These are phyloP conservation scores for Gliomastix tumulicola DNA, from an alignment of 2,329 filamentous ascomycete species.

Conservation along the genomic window DNA sequence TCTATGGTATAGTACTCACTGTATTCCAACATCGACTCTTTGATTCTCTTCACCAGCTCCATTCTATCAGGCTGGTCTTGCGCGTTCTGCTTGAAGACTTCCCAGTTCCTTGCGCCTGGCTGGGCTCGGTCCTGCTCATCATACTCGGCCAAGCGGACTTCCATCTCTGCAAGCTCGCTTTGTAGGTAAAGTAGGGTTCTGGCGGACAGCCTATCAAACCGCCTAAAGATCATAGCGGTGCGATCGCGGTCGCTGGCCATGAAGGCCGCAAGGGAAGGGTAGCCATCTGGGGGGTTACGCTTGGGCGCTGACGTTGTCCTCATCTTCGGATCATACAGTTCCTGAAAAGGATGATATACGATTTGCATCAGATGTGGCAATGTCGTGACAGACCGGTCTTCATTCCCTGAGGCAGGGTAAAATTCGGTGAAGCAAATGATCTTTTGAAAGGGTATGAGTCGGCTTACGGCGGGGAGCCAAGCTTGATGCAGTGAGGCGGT, in stretches of 20 bases:
- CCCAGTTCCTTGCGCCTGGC: background rate
- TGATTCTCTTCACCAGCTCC: background rate
- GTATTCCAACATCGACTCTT: conserved; percentile 1
- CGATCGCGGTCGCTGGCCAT: background rate
- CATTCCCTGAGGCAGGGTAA: too few species aligned
- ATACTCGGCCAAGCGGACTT: background rate
- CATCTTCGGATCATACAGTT: too few species aligned
- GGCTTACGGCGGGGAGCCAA: too few species aligned
- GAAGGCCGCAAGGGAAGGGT: background rate
- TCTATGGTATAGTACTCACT: background rate
- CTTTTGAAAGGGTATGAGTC: too few species aligned
- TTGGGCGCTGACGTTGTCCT: too few species aligned
- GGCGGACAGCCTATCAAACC: conserved; percentile 3
- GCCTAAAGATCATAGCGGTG: conserved; percentile 1
- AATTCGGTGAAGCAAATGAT: too few species aligned
- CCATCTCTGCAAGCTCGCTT: background rate
- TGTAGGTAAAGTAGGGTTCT: conserved; percentile 2
- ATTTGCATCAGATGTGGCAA: too few species aligned
- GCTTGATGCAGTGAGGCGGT: too few species aligned
- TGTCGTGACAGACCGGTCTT: too few species aligned
- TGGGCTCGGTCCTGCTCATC: background rate
- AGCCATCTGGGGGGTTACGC: background rate
- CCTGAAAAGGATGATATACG: too few species aligned
- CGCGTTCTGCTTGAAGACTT: background rate
- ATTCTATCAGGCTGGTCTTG: background rate